These are phyloP conservation scores for Pichia sp. DNA, from an alignment of 1,139 yeast genomes.

Conservation along the genomic window DNA sequence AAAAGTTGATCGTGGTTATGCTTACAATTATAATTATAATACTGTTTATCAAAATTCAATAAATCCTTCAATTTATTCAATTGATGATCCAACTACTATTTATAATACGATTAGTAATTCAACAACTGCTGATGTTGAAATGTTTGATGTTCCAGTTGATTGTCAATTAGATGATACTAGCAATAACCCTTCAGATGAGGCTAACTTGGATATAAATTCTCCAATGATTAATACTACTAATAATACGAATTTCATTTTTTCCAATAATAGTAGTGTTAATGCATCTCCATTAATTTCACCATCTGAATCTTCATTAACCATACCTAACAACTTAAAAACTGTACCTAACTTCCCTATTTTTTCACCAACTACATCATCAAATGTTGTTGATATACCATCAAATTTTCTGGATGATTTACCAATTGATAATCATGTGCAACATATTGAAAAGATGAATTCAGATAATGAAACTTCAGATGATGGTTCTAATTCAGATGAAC, in stretches of 20 bases:
- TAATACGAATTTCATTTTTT: background rate
- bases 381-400: background rate
- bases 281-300: conserved; percentile 8
- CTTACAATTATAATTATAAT: conserved; percentile 81
- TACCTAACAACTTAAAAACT: background rate
- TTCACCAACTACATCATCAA: background rate
- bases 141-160: conserved; percentile 30
- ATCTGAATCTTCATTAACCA: conserved; percentile 5
- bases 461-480: background rate
- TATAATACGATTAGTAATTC: conserved; percentile 2
- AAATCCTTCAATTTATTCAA: conserved; percentile 20
- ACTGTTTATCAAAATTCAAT: conserved; percentile 48
- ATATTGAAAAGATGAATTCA: conserved; percentile 2
- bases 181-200: background rate
- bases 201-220: background rate
- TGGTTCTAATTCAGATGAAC: too few species aligned
- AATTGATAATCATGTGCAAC: background rate
- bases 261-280: conserved; percentile 2
- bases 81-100: conserved; percentile 1
- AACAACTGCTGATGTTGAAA: conserved; percentile 22
- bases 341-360: background rate
- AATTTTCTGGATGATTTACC: background rate
- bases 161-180: conserved; percentile 24
- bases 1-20: conserved; percentile 69
- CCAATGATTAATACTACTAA: conserved; percentile 1